A percentile compares a stretch with the other conserved stretches of the same genome.
These are phyloP conservation scores for Marchantia polymorpha DNA, from an alignment of 225 moss, liverwort and hornwort genomes.

Conservation along the genomic window DNA sequence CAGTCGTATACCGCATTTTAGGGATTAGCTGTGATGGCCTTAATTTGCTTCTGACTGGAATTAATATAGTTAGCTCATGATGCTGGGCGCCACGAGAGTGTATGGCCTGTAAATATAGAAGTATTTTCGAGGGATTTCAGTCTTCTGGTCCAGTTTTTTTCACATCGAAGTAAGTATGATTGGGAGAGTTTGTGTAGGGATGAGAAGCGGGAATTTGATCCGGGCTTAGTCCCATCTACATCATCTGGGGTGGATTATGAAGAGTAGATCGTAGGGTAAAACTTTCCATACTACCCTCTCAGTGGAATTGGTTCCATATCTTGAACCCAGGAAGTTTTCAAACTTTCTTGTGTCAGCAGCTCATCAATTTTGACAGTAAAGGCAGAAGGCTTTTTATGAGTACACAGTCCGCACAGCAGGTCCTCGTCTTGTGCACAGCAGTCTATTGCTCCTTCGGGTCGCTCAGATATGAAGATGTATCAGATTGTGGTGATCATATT, in stretches of 20 bases:
- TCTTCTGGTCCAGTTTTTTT: not conserved
- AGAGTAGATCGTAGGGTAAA: conserved; percentile 21
- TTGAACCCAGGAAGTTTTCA: not conserved
- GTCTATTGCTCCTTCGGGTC: not conserved
- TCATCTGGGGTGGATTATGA: conserved; percentile 4
- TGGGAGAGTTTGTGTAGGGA: conserved; percentile 22
- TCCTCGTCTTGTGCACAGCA: not conserved
- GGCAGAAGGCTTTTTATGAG: not conserved
- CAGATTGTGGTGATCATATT: not conserved
- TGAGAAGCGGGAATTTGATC: conserved; percentile 2
- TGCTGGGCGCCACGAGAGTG: not conserved
- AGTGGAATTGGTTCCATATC: no score
- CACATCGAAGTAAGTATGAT: not conserved
- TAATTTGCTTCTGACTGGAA: not conserved
- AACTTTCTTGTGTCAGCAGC: conserved; percentile 4
- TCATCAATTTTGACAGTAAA: conserved; percentile 2
- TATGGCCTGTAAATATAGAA: not conserved
- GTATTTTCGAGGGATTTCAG: not conserved
- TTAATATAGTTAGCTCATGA: not conserved
- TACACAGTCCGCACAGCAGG: not conserved
- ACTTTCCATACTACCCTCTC: not conserved
- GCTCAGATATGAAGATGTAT: not conserved
- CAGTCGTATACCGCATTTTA: not conserved
- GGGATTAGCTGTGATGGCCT: not conserved
- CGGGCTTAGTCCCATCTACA: conserved; percentile 12